Percentiles rank a stretch among this genome's conserved stretches.
Conservation (phyloP, 176 grass and related monocot species). For the Musa troglodytarum region DNA sequence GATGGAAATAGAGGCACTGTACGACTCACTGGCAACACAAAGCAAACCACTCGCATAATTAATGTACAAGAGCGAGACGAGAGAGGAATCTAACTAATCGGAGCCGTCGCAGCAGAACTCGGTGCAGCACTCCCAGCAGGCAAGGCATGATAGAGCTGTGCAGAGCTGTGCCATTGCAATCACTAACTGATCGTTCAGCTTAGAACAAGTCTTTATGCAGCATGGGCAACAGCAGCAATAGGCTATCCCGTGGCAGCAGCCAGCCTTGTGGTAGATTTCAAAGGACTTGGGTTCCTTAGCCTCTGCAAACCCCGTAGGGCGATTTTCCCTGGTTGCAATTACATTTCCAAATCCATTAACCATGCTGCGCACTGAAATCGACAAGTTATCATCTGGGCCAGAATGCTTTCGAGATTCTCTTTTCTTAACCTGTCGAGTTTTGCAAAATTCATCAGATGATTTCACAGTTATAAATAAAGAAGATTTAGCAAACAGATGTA, state of each 20-base stretch:
- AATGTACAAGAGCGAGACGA: not conserved
- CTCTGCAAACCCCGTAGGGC: conserved; percentile 25
- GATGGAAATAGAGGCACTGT: not conserved
- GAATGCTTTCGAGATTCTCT: conserved; percentile 18
- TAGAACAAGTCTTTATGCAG: conserved; percentile 61
- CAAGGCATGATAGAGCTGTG: conserved; percentile 56
- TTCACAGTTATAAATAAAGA: no score
- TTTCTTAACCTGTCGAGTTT: conserved; percentile 35
- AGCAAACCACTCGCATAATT: no score
- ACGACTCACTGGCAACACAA: no score
- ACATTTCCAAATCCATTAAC: conserved; percentile 60
- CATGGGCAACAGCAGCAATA: conserved; percentile 76
- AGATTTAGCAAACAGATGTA: no score
- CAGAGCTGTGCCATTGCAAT: conserved; percentile 52
- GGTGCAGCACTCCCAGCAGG: conserved; percentile 72
- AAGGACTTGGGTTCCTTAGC: conserved; percentile 28
- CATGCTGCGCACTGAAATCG: conserved; percentile 26
- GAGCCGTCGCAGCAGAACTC: conserved; percentile 47
- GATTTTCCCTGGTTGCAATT: conserved; percentile 56
- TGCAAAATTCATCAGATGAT: not conserved
- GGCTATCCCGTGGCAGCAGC: conserved; percentile 42
- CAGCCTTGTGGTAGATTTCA: conserved; percentile 42
- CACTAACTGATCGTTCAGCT: conserved; percentile 64
- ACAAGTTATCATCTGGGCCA: conserved; percentile 18
- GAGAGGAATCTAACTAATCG: conserved; percentile 20